Percentiles rank a stretch among this genome's conserved stretches.
These are phyloP conservation scores for Phytophthora melonis DNA, from an alignment of 352 stramenopile genomes.

Conservation along the genomic window DNA sequence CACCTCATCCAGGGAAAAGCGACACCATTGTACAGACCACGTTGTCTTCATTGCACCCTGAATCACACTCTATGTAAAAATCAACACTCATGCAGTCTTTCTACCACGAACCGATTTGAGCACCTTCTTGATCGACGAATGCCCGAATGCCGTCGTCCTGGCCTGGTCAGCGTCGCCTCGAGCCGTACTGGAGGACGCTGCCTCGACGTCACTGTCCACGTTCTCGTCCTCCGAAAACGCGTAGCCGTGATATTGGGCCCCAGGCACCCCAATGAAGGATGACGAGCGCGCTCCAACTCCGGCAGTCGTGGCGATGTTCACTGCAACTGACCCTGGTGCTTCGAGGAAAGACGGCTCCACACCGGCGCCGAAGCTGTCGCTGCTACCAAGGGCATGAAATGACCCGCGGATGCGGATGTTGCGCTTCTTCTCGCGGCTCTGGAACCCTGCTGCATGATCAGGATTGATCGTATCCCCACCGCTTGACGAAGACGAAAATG, in stretches of 20 bases:
- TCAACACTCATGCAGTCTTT: conserved; percentile 65
- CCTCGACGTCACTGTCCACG: conserved; percentile 72
- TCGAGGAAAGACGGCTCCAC: conserved; percentile 33
- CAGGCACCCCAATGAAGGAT: conserved; percentile 20
- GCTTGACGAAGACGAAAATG: conserved; percentile 28
- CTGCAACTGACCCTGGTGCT: conserved; percentile 19
- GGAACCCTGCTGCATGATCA: conserved; percentile 22
- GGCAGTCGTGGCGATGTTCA: conserved; percentile 17
- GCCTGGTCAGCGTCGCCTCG: conserved; percentile 17
- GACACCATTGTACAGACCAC: conserved; percentile 24
- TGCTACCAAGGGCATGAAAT: conserved; percentile 48
- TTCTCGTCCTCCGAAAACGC: conserved; percentile 85
- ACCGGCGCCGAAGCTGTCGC: conserved; percentile 21
- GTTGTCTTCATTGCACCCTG: conserved; percentile 6
- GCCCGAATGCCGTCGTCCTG: conserved; percentile 32
- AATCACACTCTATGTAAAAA: conserved; percentile 21
- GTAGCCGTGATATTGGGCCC: conserved; percentile 69
- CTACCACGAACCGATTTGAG: conserved; percentile 76
- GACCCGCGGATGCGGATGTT: conserved; percentile 69
- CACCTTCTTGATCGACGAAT: conserved; percentile 75
- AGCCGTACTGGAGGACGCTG: conserved; percentile 42
- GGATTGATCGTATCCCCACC: conserved; percentile 24
- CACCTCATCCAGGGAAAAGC: conserved; percentile 1
- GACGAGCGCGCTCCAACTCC: conserved; percentile 13
- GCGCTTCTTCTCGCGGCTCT: conserved; percentile 31